Base-by-base conservation (phyloP, 2,329 filamentous ascomycete genomes). In the Scedosporium dehoogii region DNA sequence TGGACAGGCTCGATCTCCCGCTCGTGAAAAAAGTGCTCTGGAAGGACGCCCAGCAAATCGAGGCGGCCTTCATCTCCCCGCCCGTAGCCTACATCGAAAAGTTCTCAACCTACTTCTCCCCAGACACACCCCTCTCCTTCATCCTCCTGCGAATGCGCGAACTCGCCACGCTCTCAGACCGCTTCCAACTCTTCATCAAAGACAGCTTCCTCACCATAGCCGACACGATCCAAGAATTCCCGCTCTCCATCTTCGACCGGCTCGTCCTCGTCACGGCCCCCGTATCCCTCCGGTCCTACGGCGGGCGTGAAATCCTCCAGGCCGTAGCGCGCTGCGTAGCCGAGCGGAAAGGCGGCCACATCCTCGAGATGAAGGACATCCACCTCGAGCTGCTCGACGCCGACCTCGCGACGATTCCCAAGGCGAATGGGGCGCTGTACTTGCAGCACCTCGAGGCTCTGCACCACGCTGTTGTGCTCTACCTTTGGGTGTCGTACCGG, bases 401-500 rank as follows among this genome's bases (percentile, higher is more conserved):
- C 0, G 81, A 88, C 57, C 64, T 76, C 27, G 67, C 72, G 5
- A 51, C 2, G 65, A 73, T 6, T 72, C 68, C 27, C 69, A 75
- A 0, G 71, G 74, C 0, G 71, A 72, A 1, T 72, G 73, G 14
- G 75, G 81, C 61, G 72, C 23, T 77, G 0, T 90, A 91, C 67
- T 79, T 99, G 10, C 77, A 78, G 62, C 75, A 79, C 7, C 78
- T 97, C 21, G 94, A 99, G 72, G 73, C 77, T 3, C 79, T 99
- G 16, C 94, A 99, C 76, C 90, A 90, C 69, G 80, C 85, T 29
- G 78, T 99, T 44, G 91, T 93, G 55, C 77, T 92, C 57, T 99
- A 97, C 71, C 81, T 96, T 1, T 99, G 94, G 94, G 80, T 99
- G 16, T 93, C 90, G 68, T 97, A 93, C 74, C 87, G 93, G 6